Evolutionary conservation across 2,329 filamentous ascomycete species (phyloP).

Genomic region (Phaeosphaeria sp.): DNA sequence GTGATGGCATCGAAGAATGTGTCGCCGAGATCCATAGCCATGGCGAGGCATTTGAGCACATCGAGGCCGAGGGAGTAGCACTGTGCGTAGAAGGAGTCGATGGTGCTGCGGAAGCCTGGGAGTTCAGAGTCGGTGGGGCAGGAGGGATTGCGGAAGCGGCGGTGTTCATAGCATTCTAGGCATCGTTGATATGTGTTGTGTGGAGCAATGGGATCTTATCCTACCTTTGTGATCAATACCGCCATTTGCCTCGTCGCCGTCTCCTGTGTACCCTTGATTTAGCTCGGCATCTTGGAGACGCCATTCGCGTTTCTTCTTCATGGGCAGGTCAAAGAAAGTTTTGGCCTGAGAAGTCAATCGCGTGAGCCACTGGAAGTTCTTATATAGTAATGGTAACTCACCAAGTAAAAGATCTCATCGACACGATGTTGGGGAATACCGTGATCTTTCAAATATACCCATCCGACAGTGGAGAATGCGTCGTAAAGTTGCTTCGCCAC

Average conservation of each 20-base stretch:
- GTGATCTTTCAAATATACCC: slow-evolving; percentile 53
- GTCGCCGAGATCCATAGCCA: slow-evolving; percentile 34
- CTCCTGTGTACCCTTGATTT: slow-evolving; percentile 49
- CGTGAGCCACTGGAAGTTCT: no score
- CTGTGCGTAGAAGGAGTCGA: slow-evolving; percentile 32
- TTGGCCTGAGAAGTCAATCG: slow-evolving; percentile 20
- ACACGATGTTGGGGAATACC: slow-evolving; percentile 44
- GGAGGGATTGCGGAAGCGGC: slow-evolving; percentile 24
- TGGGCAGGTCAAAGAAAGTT: slow-evolving; percentile 44
- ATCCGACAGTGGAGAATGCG: slow-evolving; percentile 49
- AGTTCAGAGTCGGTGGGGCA: slow-evolving; percentile 27
- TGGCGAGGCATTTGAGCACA: slow-evolving; percentile 32
- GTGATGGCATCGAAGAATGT: slow-evolving; percentile 33
- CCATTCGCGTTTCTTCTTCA: slow-evolving; percentile 42
- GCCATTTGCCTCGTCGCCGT: slow-evolving; percentile 46
- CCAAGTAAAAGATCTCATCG: slow-evolving; percentile 35
- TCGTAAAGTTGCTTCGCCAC: slow-evolving; percentile 44
- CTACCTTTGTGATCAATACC: slow-evolving; percentile 32
- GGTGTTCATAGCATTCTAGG: slow-evolving; percentile 29
- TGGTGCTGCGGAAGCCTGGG: slow-evolving; percentile 30
- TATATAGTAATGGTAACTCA: no score
- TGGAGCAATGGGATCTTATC: no score
- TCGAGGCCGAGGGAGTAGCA: slow-evolving; percentile 29
- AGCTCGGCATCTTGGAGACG: slow-evolving; percentile 46
- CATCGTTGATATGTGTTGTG: background rate